Percentiles rank a stretch among this genome's conserved stretches.
These are phyloP conservation scores for Apiotrichum laibachii DNA, from an alignment of 1,284 basidiomycete species.

Conservation along the genomic window DNA sequence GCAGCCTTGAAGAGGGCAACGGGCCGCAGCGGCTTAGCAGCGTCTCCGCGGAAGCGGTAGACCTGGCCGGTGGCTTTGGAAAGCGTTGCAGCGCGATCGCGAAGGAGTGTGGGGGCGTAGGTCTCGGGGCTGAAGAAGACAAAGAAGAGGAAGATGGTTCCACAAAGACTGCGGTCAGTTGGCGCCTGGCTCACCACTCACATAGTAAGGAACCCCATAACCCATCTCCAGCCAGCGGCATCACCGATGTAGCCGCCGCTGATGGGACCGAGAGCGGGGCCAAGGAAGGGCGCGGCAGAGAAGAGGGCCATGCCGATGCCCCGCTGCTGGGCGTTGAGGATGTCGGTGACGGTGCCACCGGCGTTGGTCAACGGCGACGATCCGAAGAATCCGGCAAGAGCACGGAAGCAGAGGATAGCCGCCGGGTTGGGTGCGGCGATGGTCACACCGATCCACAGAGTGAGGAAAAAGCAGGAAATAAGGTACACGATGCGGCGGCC, in stretches of 20 bases:
- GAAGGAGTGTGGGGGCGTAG: constrained; percentile 48
- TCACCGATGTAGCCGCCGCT: constrained; percentile 16
- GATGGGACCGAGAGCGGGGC: constrained; percentile 50
- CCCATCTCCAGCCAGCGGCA: constrained; percentile 7
- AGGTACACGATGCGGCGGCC: constrained; percentile 47
- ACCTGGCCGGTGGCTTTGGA: constrained; percentile 37
- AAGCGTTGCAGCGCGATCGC: constrained; percentile 36
- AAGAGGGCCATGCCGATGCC: constrained; percentile 51
- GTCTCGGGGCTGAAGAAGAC: constrained; percentile 50
- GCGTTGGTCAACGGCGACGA: constrained; percentile 52
- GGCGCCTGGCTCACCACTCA: too few relatives aligned
- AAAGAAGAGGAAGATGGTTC: constrained; percentile 20
- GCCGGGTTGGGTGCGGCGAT: constrained; percentile 47
- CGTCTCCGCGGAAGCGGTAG: constrained; percentile 47
- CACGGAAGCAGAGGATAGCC: constrained; percentile 51
- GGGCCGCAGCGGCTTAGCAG: constrained; percentile 37
- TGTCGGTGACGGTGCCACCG: constrained; percentile 48
- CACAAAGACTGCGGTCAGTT: neutral
- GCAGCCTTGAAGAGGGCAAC: constrained; percentile 32
- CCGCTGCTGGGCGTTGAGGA: constrained; percentile 49
- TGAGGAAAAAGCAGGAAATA: constrained; percentile 46
- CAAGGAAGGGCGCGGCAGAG: constrained; percentile 47
- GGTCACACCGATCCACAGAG: constrained; percentile 51
- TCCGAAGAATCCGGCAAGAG: constrained; percentile 51
- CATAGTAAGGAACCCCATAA: neutral